phyloP scores from a whole-genome alignment of 352 stramenopile species.

The Globisporangium nagaii region DNA sequence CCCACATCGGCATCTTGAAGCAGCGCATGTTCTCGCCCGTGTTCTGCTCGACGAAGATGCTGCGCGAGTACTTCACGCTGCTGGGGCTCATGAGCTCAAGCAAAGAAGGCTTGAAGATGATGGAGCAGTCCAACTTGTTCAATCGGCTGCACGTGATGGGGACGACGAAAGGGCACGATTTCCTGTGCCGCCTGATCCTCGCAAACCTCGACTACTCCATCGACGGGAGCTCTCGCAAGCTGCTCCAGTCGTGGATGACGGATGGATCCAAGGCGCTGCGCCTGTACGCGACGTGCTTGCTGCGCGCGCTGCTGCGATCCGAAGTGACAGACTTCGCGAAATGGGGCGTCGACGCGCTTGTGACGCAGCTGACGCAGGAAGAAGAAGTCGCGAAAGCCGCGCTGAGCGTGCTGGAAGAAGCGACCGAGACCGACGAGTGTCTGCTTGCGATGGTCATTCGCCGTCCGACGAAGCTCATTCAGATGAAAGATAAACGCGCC shows the following conservation, averaged over 20 bases:
- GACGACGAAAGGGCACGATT: constrained; percentile 84
- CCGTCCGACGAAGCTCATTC: constrained; percentile 65
- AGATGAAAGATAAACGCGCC: constrained; percentile 73
- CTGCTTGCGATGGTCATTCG: constrained; percentile 83
- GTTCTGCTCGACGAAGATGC: constrained; percentile 79
- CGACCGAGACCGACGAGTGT: constrained; percentile 77
- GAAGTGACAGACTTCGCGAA: constrained; percentile 87
- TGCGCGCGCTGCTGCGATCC: constrained; percentile 73
- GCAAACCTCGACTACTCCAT: constrained; percentile 87
- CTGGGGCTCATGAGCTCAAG: constrained; percentile 87
- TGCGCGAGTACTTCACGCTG: constrained; percentile 88
- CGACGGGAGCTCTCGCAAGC: constrained; percentile 79
- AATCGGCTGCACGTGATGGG: constrained; percentile 83
- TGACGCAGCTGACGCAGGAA: constrained; percentile 83
- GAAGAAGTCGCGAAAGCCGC: constrained; percentile 79
- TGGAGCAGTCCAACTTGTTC: constrained; percentile 89
- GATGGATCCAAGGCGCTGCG: constrained; percentile 79
- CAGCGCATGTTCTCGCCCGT: constrained; percentile 85
- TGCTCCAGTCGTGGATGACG: constrained; percentile 87
- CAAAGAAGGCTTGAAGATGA: constrained; percentile 87
- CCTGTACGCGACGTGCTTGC: constrained; percentile 80
- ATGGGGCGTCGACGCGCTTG: constrained; percentile 82
- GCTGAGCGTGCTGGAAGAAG: constrained; percentile 85
- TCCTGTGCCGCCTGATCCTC: constrained; percentile 84
- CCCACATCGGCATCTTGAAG: constrained; percentile 83